phyloP scores from a whole-genome alignment of 169 alveolate species.

The Fabrea salina region DNA sequence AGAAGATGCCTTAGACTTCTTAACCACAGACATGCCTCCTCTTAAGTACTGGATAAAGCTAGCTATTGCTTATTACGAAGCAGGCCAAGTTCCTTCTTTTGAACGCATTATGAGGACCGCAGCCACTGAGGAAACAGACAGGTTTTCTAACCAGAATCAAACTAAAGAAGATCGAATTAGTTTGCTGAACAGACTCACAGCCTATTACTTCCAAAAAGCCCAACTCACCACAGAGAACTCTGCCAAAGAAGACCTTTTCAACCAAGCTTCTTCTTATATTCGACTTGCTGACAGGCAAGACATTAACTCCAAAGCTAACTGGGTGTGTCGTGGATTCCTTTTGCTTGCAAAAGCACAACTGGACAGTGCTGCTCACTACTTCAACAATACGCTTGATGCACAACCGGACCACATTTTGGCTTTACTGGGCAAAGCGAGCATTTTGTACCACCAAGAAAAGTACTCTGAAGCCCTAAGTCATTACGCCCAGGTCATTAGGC shows the following conservation, averaged over 20 bases:
- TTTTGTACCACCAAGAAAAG: background rate
- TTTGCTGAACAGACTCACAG: slow-evolving; percentile 28
- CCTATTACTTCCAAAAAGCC: slow-evolving; percentile 29
- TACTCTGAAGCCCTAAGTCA: slow-evolving; percentile 6
- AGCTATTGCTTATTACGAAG: slow-evolving; percentile 27
- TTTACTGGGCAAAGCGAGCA: slow-evolving; percentile 24
- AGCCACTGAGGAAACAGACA: slow-evolving; percentile 22
- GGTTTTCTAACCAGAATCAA: background rate
- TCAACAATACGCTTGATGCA: slow-evolving; percentile 11
- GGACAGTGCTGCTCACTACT: slow-evolving; percentile 25
- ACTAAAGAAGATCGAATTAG: slow-evolving; percentile 17
- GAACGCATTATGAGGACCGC: slow-evolving; percentile 20
- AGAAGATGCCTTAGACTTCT: slow-evolving; percentile 16
- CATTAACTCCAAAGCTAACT: background rate
- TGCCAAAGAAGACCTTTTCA: slow-evolving; percentile 23
- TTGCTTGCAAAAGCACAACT: background rate
- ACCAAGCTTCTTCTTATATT: background rate
- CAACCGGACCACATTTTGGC: slow-evolving; percentile 25
- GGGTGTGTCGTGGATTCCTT: slow-evolving; percentile 9
- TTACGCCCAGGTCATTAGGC: slow-evolving; percentile 10
- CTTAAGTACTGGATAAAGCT: slow-evolving; percentile 3
- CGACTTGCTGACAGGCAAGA: slow-evolving; percentile 23
- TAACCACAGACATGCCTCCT: slow-evolving; percentile 28
- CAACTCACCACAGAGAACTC: background rate
- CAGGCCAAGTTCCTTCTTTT: background rate